These are phyloP conservation scores for Neurospora sp. DNA, from an alignment of 495 filamentous ascomycete genomes.

Conservation along the genomic window DNA sequence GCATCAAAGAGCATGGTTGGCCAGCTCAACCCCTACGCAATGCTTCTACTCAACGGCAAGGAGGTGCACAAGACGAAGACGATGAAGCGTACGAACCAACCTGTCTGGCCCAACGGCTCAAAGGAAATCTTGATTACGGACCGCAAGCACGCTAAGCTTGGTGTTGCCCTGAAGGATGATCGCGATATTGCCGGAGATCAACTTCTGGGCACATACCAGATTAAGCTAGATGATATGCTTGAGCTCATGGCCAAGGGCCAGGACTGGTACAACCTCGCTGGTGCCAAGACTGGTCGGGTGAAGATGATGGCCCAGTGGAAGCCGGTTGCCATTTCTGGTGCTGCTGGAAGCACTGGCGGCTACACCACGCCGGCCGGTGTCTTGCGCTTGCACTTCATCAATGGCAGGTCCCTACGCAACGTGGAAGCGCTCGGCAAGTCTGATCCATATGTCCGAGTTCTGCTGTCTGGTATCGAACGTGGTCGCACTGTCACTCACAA, in stretches of 20 bases:
- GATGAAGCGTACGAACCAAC: slow-evolving; percentile 92
- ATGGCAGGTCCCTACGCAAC: slow-evolving; percentile 74
- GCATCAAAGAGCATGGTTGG: slow-evolving; percentile 81
- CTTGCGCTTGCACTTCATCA: slow-evolving; percentile 85
- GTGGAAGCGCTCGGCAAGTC: slow-evolving; percentile 94
- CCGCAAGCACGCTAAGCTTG: slow-evolving; percentile 77
- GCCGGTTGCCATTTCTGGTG: slow-evolving; percentile 74
- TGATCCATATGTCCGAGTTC: slow-evolving; percentile 81
- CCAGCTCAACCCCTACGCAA: slow-evolving; percentile 79
- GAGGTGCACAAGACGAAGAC: slow-evolving; percentile 76
- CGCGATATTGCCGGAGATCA: slow-evolving; percentile 75
- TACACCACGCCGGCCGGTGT: slow-evolving; percentile 92
- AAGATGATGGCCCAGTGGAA: slow-evolving; percentile 92
- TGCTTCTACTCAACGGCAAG: slow-evolving; percentile 79
- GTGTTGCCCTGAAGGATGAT: slow-evolving; percentile 90
- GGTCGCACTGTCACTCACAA: slow-evolving; percentile 88
- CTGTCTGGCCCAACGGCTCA: slow-evolving; percentile 79
- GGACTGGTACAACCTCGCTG: slow-evolving; percentile 88
- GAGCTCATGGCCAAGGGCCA: slow-evolving; percentile 85
- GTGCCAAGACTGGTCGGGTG: slow-evolving; percentile 69
- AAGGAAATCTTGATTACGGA: slow-evolving; percentile 94
- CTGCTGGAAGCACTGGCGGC: slow-evolving; percentile 64
- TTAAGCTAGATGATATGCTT: slow-evolving; percentile 87
- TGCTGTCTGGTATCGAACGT: slow-evolving; percentile 83
- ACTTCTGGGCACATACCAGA: slow-evolving; percentile 81